phyloP scores from a whole-genome alignment of 257 asterid genomes.

The Prunella vulgaris region DNA sequence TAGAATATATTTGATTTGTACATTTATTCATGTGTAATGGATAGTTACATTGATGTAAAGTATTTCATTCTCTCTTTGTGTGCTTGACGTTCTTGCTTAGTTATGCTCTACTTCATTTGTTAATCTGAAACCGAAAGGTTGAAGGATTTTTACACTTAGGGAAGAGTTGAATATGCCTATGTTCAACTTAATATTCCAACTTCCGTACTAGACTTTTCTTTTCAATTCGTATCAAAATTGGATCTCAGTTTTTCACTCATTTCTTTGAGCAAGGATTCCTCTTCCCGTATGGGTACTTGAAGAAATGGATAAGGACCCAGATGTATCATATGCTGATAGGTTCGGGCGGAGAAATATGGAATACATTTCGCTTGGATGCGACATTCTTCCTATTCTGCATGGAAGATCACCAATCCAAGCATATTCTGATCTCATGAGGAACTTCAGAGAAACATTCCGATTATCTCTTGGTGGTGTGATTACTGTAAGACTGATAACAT shows the following conservation, averaged over 20 bases:
- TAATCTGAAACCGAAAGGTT: background rate
- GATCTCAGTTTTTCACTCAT: conserved; percentile 23
- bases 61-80: background rate
- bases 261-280: conserved; percentile 58
- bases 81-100: background rate
- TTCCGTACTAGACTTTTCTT: conserved; percentile 1
- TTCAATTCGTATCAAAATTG: background rate
- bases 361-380: conserved; percentile 78
- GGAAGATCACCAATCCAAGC: conserved; percentile 85
- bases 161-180: background rate
- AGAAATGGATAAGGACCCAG: conserved; percentile 59
- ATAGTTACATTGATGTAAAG: background rate
- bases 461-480: conserved; percentile 63
- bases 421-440: conserved; percentile 73
- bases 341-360: conserved; percentile 63
- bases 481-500: conserved; percentile 38
- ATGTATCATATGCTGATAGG: conserved; percentile 60
- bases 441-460: conserved; percentile 60
- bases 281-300: conserved; percentile 81
- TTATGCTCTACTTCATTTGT: background rate
- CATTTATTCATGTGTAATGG: conserved; percentile 1
- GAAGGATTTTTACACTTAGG: background rate
- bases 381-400: conserved; percentile 55
- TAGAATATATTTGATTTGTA: background rate
- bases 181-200: background rate